phyloP scores from a whole-genome alignment of 805 yeast species.

The Cyberlindnera nakhonratchasimensis region DNA sequence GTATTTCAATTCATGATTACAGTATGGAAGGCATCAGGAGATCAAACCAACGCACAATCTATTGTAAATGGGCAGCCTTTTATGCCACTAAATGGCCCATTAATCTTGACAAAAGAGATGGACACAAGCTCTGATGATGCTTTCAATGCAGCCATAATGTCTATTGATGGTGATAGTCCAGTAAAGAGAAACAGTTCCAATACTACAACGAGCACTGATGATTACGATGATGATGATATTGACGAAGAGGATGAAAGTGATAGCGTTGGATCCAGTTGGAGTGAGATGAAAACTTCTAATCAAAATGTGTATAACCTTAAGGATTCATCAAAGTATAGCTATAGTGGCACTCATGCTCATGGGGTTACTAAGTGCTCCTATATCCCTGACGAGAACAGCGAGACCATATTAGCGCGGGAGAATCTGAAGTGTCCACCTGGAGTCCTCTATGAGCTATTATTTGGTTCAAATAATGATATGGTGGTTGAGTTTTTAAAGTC shows the following conservation, averaged over 20 bases:
- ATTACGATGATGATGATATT: conserved; percentile 14
- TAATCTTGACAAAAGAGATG: conserved; percentile 20
- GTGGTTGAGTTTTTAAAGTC: conserved; percentile 38
- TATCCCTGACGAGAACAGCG: conserved; percentile 45
- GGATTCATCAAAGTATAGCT: conserved; percentile 37
- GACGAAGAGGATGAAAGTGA: conserved; percentile 22
- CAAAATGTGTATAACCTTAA: conserved; percentile 35
- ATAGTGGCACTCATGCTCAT: conserved; percentile 66
- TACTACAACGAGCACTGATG: conserved; percentile 8
- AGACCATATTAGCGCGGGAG: conserved; percentile 49
- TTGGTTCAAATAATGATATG: conserved; percentile 55
- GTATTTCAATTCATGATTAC: conserved; percentile 58
- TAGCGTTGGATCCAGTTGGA: conserved; percentile 6
- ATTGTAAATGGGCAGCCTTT: background rate
- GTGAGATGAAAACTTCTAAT: conserved; percentile 13
- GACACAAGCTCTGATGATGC: conserved; percentile 23
- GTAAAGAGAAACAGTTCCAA: conserved; percentile 19
- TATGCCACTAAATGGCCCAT: conserved; percentile 11
- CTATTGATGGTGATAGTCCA: conserved; percentile 41
- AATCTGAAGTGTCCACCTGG: conserved; percentile 73
- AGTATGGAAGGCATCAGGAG: conserved; percentile 23
- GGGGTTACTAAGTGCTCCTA: conserved; percentile 49
- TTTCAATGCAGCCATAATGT: conserved; percentile 38
- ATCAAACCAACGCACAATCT: background rate
- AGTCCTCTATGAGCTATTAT: conserved; percentile 61